Evolutionary conservation across 805 yeast species (phyloP).

Genomic region (Wickerhamomyces hampshirensis): DNA sequence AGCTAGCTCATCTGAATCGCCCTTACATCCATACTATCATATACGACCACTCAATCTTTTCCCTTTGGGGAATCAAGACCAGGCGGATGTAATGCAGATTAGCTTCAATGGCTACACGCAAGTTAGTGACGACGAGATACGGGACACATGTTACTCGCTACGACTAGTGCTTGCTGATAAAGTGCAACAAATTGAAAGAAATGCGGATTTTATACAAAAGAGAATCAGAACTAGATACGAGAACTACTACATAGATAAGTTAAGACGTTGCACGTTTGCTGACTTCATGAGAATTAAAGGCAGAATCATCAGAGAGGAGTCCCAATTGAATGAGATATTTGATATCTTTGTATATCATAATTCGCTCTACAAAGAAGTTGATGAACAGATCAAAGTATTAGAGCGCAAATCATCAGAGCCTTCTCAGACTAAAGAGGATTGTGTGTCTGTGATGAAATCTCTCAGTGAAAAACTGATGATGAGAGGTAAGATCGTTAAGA

Average conservation of each 20-base stretch:
- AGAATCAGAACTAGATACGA: slow-evolving; percentile 12
- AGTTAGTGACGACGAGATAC: slow-evolving; percentile 10
- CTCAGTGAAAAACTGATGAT: slow-evolving; percentile 4
- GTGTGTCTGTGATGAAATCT: not conserved
- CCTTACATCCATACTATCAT: slow-evolving; percentile 10
- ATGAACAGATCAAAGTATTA: not conserved
- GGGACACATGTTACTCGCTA: slow-evolving; percentile 10
- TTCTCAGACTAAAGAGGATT: not conserved
- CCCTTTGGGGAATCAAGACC: slow-evolving; percentile 1
- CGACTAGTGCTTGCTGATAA: slow-evolving; percentile 16
- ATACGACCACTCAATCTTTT: slow-evolving; percentile 5
- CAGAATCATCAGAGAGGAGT: slow-evolving; percentile 10
- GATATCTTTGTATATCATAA: slow-evolving; percentile 11
- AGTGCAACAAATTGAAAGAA: slow-evolving; percentile 16
- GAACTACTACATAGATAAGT: slow-evolving; percentile 19
- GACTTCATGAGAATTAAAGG: slow-evolving; percentile 17
- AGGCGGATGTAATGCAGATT: slow-evolving; percentile 6
- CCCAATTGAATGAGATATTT: slow-evolving; percentile 6
- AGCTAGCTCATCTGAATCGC: slow-evolving; percentile 10
- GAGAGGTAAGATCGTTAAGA: slow-evolving; percentile 8
- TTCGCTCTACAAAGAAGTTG: slow-evolving; percentile 4
- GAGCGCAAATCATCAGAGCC: not conserved
- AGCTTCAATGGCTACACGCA: slow-evolving; percentile 11
- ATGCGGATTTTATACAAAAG: slow-evolving; percentile 18
- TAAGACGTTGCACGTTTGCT: slow-evolving; percentile 11